Conservation (phyloP, 306 rosid genomes). For the Inga leiocalycina region DNA sequence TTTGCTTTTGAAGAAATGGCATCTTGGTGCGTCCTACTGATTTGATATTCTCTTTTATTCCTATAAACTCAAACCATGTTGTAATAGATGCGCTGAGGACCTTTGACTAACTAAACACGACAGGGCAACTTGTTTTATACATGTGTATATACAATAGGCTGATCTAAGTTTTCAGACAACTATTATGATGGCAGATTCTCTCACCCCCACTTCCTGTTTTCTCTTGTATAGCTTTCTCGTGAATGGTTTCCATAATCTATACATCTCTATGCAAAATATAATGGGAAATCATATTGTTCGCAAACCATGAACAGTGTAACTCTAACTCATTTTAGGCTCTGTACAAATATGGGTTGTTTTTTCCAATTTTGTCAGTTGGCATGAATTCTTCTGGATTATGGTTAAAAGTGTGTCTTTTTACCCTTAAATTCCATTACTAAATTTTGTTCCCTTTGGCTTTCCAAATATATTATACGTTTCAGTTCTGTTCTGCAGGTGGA, state of each 20-base stretch:
- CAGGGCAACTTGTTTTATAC: not conserved
- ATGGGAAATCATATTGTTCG: not conserved
- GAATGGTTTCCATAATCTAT: not conserved
- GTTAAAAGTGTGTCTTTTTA: constrained; percentile 19
- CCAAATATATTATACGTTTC: constrained; percentile 3
- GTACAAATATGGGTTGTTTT: not conserved
- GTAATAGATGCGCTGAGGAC: not conserved
- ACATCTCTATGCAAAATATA: not conserved
- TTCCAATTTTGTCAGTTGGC: not conserved
- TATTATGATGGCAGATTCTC: constrained; percentile 17
- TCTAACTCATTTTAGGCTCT: too few species aligned
- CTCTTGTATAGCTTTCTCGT: not conserved
- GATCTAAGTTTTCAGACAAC: constrained; percentile 25
- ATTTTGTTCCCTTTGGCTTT: constrained; percentile 13
- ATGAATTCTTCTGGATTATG: constrained; percentile 7
- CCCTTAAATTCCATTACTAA: constrained; percentile 7
- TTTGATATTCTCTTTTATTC: not conserved
- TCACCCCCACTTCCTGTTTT: not conserved
- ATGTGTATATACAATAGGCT: not conserved
- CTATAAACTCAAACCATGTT: constrained; percentile 3
- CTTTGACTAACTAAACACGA: not conserved
- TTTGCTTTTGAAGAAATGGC: constrained; percentile 97
- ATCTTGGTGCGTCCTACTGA: constrained; percentile 62
- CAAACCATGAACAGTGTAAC: too few species aligned
- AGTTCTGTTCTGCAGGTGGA: constrained; percentile 75